Evolutionary conservation across 495 filamentous ascomycete genomes (phyloP).

Genomic region (Neurospora sp.): DNA sequence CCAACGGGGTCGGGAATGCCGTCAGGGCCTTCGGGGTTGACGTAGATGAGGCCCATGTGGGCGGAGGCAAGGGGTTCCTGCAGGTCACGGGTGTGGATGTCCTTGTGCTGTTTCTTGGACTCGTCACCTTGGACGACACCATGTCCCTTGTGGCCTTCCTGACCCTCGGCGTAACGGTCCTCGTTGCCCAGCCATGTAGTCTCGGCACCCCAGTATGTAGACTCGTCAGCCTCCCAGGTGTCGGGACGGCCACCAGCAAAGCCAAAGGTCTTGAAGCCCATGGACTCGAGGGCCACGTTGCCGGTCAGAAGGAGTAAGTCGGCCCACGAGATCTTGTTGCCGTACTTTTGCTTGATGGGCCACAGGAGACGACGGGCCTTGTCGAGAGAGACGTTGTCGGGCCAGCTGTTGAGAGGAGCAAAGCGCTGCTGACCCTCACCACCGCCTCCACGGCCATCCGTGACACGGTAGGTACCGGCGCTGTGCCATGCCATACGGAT

Average conservation of each 20-base stretch:
- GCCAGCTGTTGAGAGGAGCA: slow-evolving; percentile 71
- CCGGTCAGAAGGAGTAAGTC: slow-evolving; percentile 59
- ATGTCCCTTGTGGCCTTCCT: slow-evolving; percentile 28
- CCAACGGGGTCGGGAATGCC: slow-evolving; percentile 55
- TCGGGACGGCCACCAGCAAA: slow-evolving; percentile 61
- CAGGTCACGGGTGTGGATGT: slow-evolving; percentile 50
- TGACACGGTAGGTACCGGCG: slow-evolving; percentile 62
- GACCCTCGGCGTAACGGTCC: slow-evolving; percentile 47
- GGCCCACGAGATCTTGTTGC: slow-evolving; percentile 69
- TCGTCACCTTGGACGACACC: slow-evolving; percentile 41
- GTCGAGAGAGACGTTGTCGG: slow-evolving; percentile 65
- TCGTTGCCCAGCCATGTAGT: slow-evolving; percentile 62
- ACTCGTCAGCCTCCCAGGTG: slow-evolving; percentile 61
- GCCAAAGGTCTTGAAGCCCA: slow-evolving; percentile 64
- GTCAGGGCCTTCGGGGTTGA: slow-evolving; percentile 69
- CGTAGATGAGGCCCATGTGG: slow-evolving; percentile 69
- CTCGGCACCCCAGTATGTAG: slow-evolving; percentile 66
- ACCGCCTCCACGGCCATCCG: slow-evolving; percentile 62
- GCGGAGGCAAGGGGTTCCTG: slow-evolving; percentile 54
- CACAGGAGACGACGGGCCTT: slow-evolving; percentile 68
- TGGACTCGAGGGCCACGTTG: slow-evolving; percentile 65
- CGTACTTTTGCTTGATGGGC: slow-evolving; percentile 76
- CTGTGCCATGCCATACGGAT: slow-evolving; percentile 73
- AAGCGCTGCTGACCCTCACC: slow-evolving; percentile 65
- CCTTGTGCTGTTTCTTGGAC: slow-evolving; percentile 32